Base-by-base conservation (phyloP, 75 land plant species). In the Sequoiadendron giganteum region DNA sequence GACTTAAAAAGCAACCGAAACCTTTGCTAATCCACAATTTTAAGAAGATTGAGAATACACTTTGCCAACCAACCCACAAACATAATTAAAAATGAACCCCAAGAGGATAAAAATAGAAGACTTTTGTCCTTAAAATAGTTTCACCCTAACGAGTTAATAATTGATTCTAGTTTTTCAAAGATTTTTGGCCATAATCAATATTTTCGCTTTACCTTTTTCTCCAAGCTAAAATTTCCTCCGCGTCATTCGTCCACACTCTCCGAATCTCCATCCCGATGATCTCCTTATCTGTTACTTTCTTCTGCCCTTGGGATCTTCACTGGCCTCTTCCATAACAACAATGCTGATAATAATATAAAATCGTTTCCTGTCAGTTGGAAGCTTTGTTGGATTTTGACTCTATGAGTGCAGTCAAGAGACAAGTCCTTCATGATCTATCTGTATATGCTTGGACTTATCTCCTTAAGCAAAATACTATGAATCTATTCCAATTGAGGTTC, bases 321-420 rank as follows among this genome's bases (percentile, higher is more conserved):
- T 70, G 73, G 36, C 76, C 36, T 7, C 36, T 73, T 32, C 76
- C 32, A 9, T 9, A 32, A 32, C 76, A 32, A 73, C 36, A 32
- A 10, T 73, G 32, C 2, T 9, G 32, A 73, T 73, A 73, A 30
- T 73, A 11, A 30, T 73, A 73, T 73, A 1, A 10, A 73, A 73
- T 73, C 25, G 32, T n/a, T 32, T 8, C 10, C 36, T 11, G 36
- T 73, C 76, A 30, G 76, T 73, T 70, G 73, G 73, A 70, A 70
- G n/a, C 73, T n/a, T 70, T 70, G 73, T 70, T 73, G 76, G 76
- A 73, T 73, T 73, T 73, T 73, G 76, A 73, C 76, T 32, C 76
- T 9, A 73, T 32, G 76, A 73, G 76, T 32, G 36, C 11, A 73
- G 76, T 73, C 14, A 32, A n/a, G 76, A 73, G 76, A 73, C 76